Conservation (phyloP, 352 stramenopile genomes). For the Phytophthora pini region DNA sequence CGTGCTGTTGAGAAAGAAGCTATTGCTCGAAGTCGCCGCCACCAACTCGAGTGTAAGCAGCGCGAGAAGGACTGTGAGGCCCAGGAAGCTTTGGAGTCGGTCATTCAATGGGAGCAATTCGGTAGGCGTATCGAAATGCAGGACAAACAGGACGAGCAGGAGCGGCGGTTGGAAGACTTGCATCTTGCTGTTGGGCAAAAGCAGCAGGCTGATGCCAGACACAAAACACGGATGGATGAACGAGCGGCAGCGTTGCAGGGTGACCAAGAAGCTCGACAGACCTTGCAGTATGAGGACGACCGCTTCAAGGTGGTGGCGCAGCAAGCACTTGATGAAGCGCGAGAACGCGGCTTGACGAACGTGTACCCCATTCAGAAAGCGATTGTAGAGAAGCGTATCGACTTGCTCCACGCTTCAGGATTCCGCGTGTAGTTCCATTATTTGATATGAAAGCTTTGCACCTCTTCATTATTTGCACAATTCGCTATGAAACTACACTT, state of each 20-base stretch:
- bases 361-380: constrained; percentile 79
- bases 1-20: constrained; percentile 70
- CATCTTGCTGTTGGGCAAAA: constrained; percentile 74
- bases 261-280: constrained; percentile 40
- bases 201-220: constrained; percentile 75
- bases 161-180: constrained; percentile 62
- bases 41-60: constrained; percentile 68
- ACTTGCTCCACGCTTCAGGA: constrained; percentile 70
- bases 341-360: constrained; percentile 64
- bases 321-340: constrained; percentile 63
- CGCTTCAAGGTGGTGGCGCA: constrained; percentile 66
- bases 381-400: constrained; percentile 71
- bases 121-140: constrained; percentile 66
- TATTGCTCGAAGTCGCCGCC: constrained; percentile 61
- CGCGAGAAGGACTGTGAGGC: constrained; percentile 41
- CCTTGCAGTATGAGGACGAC: constrained; percentile 57
- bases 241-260: constrained; percentile 40
- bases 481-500: constrained; percentile 46
- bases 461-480: background rate
- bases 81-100: constrained; percentile 51
- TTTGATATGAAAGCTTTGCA: constrained; percentile 20
- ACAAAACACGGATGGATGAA: constrained; percentile 54
- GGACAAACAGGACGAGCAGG: constrained; percentile 65
- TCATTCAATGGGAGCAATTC: constrained; percentile 75
- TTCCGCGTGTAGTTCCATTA: constrained; percentile 67